Evolutionary conservation across 2,329 filamentous ascomycete species (phyloP).

Genomic region (Cladophialophora exuberans): DNA sequence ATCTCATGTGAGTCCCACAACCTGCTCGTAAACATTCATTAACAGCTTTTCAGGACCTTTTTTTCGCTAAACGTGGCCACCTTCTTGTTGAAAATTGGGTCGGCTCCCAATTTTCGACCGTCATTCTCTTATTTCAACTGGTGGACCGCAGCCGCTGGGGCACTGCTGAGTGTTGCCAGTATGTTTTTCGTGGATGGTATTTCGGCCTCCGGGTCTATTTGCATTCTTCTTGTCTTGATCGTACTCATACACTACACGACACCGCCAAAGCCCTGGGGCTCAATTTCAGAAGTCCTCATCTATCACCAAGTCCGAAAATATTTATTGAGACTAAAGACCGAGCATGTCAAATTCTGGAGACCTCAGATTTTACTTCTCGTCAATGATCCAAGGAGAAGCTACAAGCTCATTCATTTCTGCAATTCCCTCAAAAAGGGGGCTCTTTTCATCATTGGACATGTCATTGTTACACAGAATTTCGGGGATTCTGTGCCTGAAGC

Average conservation of each 20-base stretch:
- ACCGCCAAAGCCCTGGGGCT: constrained; percentile 82
- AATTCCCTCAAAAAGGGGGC: constrained; percentile 89
- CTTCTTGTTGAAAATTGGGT: constrained; percentile 82
- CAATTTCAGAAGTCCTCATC: constrained; percentile 82
- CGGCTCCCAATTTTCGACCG: constrained; percentile 84
- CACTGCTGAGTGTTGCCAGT: constrained; percentile 73
- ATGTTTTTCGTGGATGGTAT: constrained; percentile 91
- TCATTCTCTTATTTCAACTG: constrained; percentile 89
- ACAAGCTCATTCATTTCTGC: constrained; percentile 84
- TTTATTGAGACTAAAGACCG: constrained; percentile 76
- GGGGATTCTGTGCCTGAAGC: constrained; percentile 77
- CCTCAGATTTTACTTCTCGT: constrained; percentile 84
- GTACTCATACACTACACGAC: constrained; percentile 82
- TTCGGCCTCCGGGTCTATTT: constrained; percentile 76
- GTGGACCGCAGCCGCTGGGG: constrained; percentile 76
- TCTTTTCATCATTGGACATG: constrained; percentile 82
- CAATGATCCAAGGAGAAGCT: constrained; percentile 79
- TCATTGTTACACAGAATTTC: constrained; percentile 85
- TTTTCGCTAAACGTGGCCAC: constrained; percentile 86
- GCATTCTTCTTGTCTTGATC: constrained; percentile 75
- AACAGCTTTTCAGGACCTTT: constrained; percentile 61
- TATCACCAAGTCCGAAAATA: constrained; percentile 90
- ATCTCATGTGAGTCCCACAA: constrained; percentile 65
- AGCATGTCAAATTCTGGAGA: constrained; percentile 93
- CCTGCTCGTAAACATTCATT: not conserved